Conservation (phyloP, 768 basidiomycete species). For the Candolleomyces eurysporus region DNA sequence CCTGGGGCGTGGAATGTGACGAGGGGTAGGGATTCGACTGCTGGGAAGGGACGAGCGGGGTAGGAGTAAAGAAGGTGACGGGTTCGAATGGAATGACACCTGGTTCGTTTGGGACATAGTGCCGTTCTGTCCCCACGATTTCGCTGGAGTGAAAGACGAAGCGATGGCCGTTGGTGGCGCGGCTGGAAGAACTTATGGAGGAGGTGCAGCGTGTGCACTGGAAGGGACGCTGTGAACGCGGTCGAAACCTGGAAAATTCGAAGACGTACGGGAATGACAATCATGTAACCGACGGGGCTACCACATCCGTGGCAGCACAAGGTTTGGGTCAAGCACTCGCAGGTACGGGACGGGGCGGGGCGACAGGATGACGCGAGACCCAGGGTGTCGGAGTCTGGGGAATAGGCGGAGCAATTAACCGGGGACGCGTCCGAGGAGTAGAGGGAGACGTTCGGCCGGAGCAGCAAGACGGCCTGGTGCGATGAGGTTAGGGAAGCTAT, state of each 20-base stretch:
- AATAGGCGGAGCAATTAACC: slow-evolving; percentile 69
- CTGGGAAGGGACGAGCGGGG: slow-evolving; percentile 11
- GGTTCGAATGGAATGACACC: slow-evolving; percentile 53
- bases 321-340: slow-evolving; percentile 82
- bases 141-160: slow-evolving; percentile 84
- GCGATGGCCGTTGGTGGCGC: slow-evolving; percentile 79
- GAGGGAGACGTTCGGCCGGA: slow-evolving; percentile 76
- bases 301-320: slow-evolving; percentile 83
- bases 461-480: slow-evolving; percentile 73
- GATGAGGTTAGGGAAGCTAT: background rate
- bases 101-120: slow-evolving; percentile 60
- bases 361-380: slow-evolving; percentile 35
- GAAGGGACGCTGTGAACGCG: background rate
- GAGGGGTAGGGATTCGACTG: slow-evolving; percentile 15
- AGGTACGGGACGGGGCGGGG: slow-evolving; percentile 50
- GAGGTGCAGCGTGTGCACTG: slow-evolving; percentile 73
- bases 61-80: slow-evolving; percentile 16
- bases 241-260: background rate
- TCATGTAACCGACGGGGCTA: slow-evolving; percentile 72
- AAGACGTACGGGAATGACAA: slow-evolving; percentile 58
- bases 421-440: slow-evolving; percentile 83
- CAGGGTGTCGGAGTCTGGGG: slow-evolving; percentile 43
- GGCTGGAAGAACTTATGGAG: slow-evolving; percentile 62
- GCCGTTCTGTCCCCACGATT: slow-evolving; percentile 60
- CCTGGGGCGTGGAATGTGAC: slow-evolving; percentile 2